Evolutionary conservation across 805 yeast species (phyloP), one percentile per base, ranked within the genome.

Genomic region (Lachancea waltii): DNA sequence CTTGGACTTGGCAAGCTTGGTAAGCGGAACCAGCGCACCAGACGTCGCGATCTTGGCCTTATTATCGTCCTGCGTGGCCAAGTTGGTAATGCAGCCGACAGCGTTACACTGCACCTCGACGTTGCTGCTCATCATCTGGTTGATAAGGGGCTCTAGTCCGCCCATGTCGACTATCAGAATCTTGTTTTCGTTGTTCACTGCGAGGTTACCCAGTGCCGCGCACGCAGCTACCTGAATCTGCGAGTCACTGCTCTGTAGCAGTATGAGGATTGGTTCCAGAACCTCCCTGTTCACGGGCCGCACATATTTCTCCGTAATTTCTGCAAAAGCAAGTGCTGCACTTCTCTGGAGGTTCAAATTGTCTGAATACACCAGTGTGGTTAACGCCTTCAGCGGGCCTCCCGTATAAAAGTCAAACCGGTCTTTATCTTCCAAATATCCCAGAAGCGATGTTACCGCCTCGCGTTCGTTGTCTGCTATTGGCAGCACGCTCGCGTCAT

Each of bases 91-190:
- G 62, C 98, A 92, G 13, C 99, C 99, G 41, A 92, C 98, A 2
- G 99, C 98, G 59, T 92, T 92, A 64, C 99, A 92, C 65, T 92
- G 98, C 27, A 92, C 97, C 63, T 92, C 99, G 42, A 92, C 95
- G 56, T 92, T 92, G 39, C 92, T 77, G 29, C 95, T 82, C 82
- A 86, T 82, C 99, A 92, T 92, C 65, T 92, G 98, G 62, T 94
- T 81, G 52, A 92, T 92, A 32, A 92, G 74, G 4, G 97, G 97
- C 47, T 89, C 95, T 41, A 92, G 73, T 2, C 97, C 98, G 20
- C 97, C 97, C 96, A 92, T 86, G 55, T 90, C 95, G 13, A 94
- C 97, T 44, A 92, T 90, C 36, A 92, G 70, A 13, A 84, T 74
- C 62, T 92, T 92, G 67, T 92, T 92, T 45, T 85, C 96, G 55